Evolutionary conservation across 2,329 filamentous ascomycete species (phyloP).

Genomic region (Erysiphe neolycopersici): DNA sequence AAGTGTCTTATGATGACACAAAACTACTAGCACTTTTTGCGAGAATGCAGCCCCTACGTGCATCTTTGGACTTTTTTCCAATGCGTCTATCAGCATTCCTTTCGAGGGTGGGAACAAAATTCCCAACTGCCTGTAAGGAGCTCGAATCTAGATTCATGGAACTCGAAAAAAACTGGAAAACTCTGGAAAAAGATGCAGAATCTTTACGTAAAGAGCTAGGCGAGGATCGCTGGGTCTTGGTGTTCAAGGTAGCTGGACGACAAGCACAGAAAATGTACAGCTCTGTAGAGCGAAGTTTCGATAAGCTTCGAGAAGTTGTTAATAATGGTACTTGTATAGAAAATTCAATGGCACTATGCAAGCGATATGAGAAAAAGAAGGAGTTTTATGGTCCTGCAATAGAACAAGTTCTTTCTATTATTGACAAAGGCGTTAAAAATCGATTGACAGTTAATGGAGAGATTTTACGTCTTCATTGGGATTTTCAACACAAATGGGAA

Average conservation of each 20-base stretch:
- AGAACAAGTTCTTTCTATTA: conserved; percentile 70
- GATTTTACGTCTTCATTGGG: conserved; percentile 60
- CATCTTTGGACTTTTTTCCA: conserved; percentile 81
- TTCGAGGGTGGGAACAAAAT: conserved; percentile 45
- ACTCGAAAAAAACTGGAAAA: conserved; percentile 67
- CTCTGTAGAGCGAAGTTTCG: conserved; percentile 67
- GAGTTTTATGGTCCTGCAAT: conserved; percentile 84
- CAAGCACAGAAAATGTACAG: conserved; percentile 95
- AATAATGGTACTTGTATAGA: conserved; percentile 49
- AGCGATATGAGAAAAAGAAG: conserved; percentile 90
- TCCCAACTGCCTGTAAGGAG: conserved; percentile 79
- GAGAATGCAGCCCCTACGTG: conserved; percentile 77
- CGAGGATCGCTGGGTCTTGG: conserved; percentile 86
- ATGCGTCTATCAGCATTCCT: conserved; percentile 84
- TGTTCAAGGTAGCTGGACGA: conserved; percentile 75
- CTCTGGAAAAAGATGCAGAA: conserved; percentile 73
- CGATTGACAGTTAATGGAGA: conserved; percentile 93
- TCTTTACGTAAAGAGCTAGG: conserved; percentile 69
- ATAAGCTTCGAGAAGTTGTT: conserved; percentile 55
- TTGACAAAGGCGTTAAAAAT: conserved; percentile 85
- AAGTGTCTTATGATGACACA: conserved; percentile 51
- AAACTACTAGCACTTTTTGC: conserved; percentile 76
- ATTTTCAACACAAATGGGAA: conserved; percentile 64
- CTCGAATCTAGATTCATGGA: conserved; percentile 46
- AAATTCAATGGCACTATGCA: conserved; percentile 40